Evolutionary conservation across 805 yeast genomes (phyloP).

Genomic region (Naumovozyma baii): DNA sequence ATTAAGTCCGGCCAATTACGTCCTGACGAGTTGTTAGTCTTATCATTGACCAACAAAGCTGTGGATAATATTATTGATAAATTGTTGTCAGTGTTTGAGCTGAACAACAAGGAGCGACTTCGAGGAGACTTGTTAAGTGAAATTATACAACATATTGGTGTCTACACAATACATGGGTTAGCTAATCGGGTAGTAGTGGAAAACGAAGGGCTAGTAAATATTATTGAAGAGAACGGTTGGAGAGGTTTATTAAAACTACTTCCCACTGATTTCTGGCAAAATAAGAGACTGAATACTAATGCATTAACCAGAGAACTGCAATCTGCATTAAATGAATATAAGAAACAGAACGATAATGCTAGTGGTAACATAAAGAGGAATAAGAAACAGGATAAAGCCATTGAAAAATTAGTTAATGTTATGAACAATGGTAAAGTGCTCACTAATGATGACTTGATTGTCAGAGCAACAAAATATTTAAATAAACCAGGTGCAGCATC

Average conservation of each 20-base stretch:
- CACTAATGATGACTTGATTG: slow-evolving; percentile 27
- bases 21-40: slow-evolving; percentile 49
- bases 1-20: slow-evolving; percentile 29
- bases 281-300: slow-evolving; percentile 2
- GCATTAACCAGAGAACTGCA: slow-evolving; percentile 10
- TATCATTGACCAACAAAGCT: slow-evolving; percentile 62
- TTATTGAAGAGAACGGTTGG: slow-evolving; percentile 53
- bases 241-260: slow-evolving; percentile 33
- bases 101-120: slow-evolving; percentile 19
- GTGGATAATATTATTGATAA: slow-evolving; percentile 39
- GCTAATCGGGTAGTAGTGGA: slow-evolving; percentile 42
- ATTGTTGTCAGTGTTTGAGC: slow-evolving; percentile 29
- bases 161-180: slow-evolving; percentile 57
- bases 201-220: slow-evolving; percentile 29
- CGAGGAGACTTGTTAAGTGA: slow-evolving; percentile 6
- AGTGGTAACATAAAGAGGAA: slow-evolving; percentile 1
- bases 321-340: slow-evolving; percentile 14
- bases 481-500: neutral
- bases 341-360: neutral
- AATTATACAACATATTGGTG: slow-evolving; percentile 27
- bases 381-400: slow-evolving; percentile 7
- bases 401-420: slow-evolving; percentile 19
- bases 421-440: slow-evolving; percentile 30
- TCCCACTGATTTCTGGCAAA: slow-evolving; percentile 15
- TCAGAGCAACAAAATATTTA: slow-evolving; percentile 15